These are phyloP conservation scores for Fusarium sp. DNA, from an alignment of 2,329 filamentous ascomycete genomes.

Conservation along the genomic window DNA sequence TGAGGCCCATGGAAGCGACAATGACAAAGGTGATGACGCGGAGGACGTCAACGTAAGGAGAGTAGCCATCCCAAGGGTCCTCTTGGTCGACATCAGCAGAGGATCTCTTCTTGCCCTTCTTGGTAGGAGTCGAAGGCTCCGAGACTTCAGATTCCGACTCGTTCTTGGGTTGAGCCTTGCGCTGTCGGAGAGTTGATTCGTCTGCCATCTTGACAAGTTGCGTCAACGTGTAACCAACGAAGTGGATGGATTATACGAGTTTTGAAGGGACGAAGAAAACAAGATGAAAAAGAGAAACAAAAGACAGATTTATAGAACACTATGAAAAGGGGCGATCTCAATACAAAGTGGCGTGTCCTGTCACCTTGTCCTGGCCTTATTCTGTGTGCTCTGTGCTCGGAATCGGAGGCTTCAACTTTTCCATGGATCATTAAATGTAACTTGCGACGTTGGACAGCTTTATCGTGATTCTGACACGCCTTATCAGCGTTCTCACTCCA, in stretches of 20 bases:
- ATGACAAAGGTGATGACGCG: constrained; percentile 78
- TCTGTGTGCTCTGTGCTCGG: constrained; percentile 26
- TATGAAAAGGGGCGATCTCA: constrained; percentile 28
- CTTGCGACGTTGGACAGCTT: constrained; percentile 41
- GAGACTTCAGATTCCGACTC: constrained; percentile 37
- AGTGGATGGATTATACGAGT: not conserved
- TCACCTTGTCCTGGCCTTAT: constrained; percentile 25
- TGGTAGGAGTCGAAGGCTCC: constrained; percentile 47
- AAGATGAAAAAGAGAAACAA: not conserved
- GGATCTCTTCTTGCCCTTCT: constrained; percentile 43
- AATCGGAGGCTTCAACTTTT: constrained; percentile 37
- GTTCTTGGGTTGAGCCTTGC: constrained; percentile 56
- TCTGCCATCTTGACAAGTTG: constrained; percentile 54
- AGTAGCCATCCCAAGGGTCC: constrained; percentile 65
- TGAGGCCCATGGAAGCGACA: constrained; percentile 77
- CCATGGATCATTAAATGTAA: constrained; percentile 31
- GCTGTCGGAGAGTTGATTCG: constrained; percentile 61
- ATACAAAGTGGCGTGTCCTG: constrained; percentile 43
- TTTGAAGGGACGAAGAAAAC: not conserved
- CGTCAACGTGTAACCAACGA: not conserved
- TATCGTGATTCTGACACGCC: constrained; percentile 40
- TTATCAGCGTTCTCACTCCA: constrained; percentile 42
- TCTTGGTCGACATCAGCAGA: constrained; percentile 58
- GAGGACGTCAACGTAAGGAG: constrained; percentile 74
- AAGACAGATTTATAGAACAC: constrained; percentile 22